Evolutionary conservation across 805 yeast genomes (phyloP), one percentile per base, ranked within the genome.

Genomic region (Kodamaea jinghongensis): DNA sequence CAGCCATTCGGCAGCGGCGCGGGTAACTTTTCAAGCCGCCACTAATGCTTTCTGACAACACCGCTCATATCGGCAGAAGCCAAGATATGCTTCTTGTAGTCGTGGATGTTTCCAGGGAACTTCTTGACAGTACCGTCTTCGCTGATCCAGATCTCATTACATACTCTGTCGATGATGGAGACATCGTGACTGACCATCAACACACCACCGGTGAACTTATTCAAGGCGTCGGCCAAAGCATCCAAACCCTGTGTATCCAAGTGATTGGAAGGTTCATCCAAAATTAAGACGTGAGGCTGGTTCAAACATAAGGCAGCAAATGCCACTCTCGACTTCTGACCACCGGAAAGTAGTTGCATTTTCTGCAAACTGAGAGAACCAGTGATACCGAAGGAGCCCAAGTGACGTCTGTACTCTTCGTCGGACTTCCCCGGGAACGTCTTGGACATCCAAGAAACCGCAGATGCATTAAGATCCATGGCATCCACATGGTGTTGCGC

Each of bases 151-250:
- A 93, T 86, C 61, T 93, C 96, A 43, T 85, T 82, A 71, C 97
- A 88, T 9, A 91, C 96, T 40, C 78, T 75, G 52, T 85, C 79
- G 54, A 93, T 93, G 57, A 91, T 85, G 20, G 89, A 72, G 31
- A 93, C 97, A 72, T 93, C 99, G 75, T 93, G 99, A 37, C 96
- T 86, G 43, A 93, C 99, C 96, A 93, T 89, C 52, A 93, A 73
- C 17, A 93, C 85, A 63, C 99, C 99, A 59, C 99, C 99, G 56
- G 87, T 78, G 75, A 90, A 93, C 45, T 78, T 80, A 46, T 76
- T 80, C 58, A 93, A 72, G 1, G 98, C 98, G 31, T 85, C 95
- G 6, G 93, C 82, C 45, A 93, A 75, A 1, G 99, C 99, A 62
- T 93, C 99, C 55, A 93, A 72, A 77, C 97, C 99, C 26, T 95